phyloP scores from a whole-genome alignment of 129 eudicot species.

The Tagetes erecta region DNA sequence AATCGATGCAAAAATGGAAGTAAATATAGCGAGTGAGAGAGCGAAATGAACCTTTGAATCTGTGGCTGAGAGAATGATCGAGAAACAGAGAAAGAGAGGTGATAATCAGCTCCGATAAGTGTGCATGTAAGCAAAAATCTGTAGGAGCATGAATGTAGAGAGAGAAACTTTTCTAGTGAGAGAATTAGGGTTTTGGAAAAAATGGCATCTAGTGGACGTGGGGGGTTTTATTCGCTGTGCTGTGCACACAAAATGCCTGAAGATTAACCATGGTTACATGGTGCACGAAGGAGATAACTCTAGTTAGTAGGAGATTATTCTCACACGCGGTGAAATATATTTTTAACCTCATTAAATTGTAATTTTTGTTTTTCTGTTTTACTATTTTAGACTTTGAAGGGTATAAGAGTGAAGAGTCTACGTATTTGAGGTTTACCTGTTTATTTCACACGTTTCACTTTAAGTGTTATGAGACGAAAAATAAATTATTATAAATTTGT shows the following conservation, averaged over 20 bases:
- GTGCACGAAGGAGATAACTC: slow-evolving; percentile 25
- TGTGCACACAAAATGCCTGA: slow-evolving; percentile 6
- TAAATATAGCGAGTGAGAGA: not conserved
- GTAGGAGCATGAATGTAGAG: slow-evolving; percentile 28
- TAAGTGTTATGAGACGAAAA: no score
- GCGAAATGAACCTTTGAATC: slow-evolving; percentile 30
- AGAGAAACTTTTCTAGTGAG: slow-evolving; percentile 28
- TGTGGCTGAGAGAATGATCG: slow-evolving; percentile 30
- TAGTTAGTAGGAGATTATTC: not conserved
- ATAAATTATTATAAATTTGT: no score
- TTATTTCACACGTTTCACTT: no score
- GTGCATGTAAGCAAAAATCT: slow-evolving; percentile 38
- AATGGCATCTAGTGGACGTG: slow-evolving; percentile 29
- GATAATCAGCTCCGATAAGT: slow-evolving; percentile 37
- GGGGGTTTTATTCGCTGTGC: slow-evolving; percentile 34
- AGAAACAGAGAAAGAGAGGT: slow-evolving; percentile 14
- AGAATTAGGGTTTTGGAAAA: slow-evolving; percentile 36
- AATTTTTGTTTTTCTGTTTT: no score
- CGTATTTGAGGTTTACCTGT: no score
- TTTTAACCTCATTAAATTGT: not conserved
- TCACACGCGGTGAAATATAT: not conserved
- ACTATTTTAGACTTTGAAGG: no score
- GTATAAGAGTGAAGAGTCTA: no score
- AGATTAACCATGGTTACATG: slow-evolving; percentile 24
- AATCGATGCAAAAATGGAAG: slow-evolving; percentile 18